Conservation (phyloP, 306 rosid species). For the Cajanus cajan region DNA sequence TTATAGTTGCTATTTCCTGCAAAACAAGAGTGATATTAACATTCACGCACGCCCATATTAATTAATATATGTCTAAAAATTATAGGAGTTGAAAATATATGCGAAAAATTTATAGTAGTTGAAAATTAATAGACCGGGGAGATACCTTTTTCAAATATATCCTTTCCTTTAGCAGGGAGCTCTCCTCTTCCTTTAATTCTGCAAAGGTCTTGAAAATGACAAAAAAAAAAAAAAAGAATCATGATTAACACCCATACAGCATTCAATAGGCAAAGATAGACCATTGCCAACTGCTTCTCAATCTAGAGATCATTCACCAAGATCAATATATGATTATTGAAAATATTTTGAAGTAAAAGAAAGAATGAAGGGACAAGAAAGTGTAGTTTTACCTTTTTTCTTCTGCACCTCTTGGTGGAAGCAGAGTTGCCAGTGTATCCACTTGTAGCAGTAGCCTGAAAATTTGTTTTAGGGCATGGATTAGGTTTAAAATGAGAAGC, state of each 20-base stretch:
- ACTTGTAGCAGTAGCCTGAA: constrained; percentile 71
- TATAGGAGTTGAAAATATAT: background rate
- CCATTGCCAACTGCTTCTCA: background rate
- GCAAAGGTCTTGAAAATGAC: constrained; percentile 56
- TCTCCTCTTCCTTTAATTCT: constrained; percentile 82
- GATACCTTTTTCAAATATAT: constrained; percentile 54
- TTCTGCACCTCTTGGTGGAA: constrained; percentile 51
- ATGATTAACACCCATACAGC: background rate
- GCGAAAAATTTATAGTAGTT: background rate
- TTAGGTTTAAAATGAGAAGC: constrained; percentile 15
- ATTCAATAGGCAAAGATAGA: background rate
- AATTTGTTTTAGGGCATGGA: background rate
- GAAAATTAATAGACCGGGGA: background rate
- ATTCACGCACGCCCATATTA: background rate
- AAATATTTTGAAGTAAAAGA: background rate
- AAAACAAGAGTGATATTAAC: constrained; percentile 7
- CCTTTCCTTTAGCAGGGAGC: constrained; percentile 68
- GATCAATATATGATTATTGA: background rate
- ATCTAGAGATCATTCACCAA: background rate
- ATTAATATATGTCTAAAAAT: background rate
- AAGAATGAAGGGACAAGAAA: background rate
- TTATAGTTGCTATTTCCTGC: constrained; percentile 63
- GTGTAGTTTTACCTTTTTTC: constrained; percentile 60
- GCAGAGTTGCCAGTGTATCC: constrained; percentile 57
- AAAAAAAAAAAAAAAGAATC: constrained; percentile 3